phyloP scores from a whole-genome alignment of 2,329 filamentous ascomycete genomes.

The Cadophora sp. region DNA sequence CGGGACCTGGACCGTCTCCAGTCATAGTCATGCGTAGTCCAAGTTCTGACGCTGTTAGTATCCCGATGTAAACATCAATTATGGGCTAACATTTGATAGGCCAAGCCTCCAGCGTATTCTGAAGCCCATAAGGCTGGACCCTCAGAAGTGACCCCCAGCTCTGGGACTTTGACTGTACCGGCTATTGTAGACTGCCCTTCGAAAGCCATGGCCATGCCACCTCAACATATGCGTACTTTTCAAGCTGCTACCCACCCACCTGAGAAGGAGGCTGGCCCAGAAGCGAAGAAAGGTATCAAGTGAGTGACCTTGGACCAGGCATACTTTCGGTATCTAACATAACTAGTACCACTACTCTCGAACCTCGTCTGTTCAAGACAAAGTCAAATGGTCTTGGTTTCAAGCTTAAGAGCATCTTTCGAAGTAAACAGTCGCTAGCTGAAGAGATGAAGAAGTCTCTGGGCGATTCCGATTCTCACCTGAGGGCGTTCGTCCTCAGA shows the following conservation, averaged over 20 bases:
- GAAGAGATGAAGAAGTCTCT: constrained; percentile 37
- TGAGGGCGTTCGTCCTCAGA: constrained; percentile 38
- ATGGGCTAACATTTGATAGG: constrained; percentile 7
- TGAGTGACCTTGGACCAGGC: neutral
- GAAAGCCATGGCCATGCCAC: neutral
- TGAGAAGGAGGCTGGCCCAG: constrained; percentile 16
- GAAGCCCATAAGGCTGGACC: neutral
- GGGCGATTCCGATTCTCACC: constrained; percentile 30
- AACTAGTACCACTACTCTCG: constrained; percentile 24
- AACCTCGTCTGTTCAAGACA: constrained; percentile 36
- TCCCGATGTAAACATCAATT: neutral
- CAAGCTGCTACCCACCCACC: neutral
- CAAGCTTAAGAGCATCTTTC: constrained; percentile 38
- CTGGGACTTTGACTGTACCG: neutral
- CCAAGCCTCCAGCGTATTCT: constrained; percentile 26
- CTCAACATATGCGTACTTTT: neutral
- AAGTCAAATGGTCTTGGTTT: constrained; percentile 33
- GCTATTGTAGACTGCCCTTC: neutral
- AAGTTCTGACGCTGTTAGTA: neutral
- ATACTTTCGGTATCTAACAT: constrained; percentile 21
- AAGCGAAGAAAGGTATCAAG: constrained; percentile 15
- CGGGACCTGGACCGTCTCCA: neutral
- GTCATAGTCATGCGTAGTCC: neutral
- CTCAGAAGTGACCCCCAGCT: neutral
- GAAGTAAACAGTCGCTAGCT: constrained; percentile 40